phyloP scores from a whole-genome alignment of 1,139 yeast species.

The Taiozyma sp. region DNA sequence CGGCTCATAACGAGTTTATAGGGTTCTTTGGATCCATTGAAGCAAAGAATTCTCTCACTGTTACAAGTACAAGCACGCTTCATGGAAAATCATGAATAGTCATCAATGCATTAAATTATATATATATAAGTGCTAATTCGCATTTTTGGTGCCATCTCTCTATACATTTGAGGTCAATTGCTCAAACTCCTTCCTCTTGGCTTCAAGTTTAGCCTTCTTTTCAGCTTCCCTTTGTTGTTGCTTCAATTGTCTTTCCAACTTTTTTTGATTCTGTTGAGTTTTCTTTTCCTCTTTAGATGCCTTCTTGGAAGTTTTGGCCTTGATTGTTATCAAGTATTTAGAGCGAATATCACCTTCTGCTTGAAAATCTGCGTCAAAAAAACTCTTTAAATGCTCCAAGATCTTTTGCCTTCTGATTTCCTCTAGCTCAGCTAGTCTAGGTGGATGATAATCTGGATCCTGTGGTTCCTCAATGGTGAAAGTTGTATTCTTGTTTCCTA shows the following conservation, averaged over 20 bases:
- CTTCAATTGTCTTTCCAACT: conserved; percentile 18
- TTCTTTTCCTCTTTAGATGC: conserved; percentile 26
- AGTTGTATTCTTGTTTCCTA: conserved; percentile 10
- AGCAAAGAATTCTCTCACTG: no score
- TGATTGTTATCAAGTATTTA: neutral
- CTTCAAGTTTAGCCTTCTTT: conserved; percentile 15
- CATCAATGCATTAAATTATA: neutral
- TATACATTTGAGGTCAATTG: conserved; percentile 4
- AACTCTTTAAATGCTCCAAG: conserved; percentile 28
- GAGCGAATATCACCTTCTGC: conserved; percentile 23
- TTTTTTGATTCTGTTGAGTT: conserved; percentile 16
- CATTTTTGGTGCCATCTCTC: neutral
- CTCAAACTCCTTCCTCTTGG: conserved; percentile 11
- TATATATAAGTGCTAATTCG: neutral
- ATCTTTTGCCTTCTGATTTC: conserved; percentile 22
- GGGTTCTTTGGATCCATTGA: no score
- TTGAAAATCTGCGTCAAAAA: conserved; percentile 29
- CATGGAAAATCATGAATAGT: neutral
- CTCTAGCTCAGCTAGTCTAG: conserved; percentile 18
- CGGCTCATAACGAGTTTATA: no score
- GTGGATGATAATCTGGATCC: conserved; percentile 9
- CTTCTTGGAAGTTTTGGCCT: neutral
- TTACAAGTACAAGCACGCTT: neutral
- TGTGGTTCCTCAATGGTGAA: conserved; percentile 11
- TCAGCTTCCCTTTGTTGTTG: conserved; percentile 19